These are phyloP conservation scores for Phialophora macrospora DNA, from an alignment of 2,329 filamentous ascomycete genomes.

Conservation along the genomic window DNA sequence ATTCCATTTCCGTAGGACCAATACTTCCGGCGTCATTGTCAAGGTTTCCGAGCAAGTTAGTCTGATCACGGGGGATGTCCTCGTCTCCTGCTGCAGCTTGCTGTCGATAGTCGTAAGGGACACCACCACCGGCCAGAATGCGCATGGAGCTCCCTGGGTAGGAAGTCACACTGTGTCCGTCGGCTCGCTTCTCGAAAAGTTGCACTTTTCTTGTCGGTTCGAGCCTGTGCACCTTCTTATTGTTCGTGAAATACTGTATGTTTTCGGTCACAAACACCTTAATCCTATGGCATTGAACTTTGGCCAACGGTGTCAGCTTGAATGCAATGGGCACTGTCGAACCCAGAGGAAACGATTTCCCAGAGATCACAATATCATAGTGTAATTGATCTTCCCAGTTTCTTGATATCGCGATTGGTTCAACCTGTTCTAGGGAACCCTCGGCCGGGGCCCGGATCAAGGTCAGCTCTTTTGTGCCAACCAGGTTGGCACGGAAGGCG, in stretches of 20 bases:
- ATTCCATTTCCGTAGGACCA: slow-evolving; percentile 91
- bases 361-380: slow-evolving; percentile 95
- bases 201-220: slow-evolving; percentile 83
- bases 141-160: slow-evolving; percentile 77
- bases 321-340: slow-evolving; percentile 89
- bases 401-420: slow-evolving; percentile 89
- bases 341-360: slow-evolving; percentile 90
- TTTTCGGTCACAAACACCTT: slow-evolving; percentile 91
- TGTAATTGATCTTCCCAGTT: slow-evolving; percentile 95
- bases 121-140: slow-evolving; percentile 78
- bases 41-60: slow-evolving; percentile 81
- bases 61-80: slow-evolving; percentile 58
- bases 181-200: slow-evolving; percentile 85
- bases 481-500: slow-evolving; percentile 85
- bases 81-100: slow-evolving; percentile 62
- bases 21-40: slow-evolving; percentile 72
- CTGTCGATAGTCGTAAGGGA: slow-evolving; percentile 66
- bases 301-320: slow-evolving; percentile 88
- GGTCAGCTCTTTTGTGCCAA: slow-evolving; percentile 79
- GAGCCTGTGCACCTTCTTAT: slow-evolving; percentile 81
- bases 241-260: slow-evolving; percentile 86
- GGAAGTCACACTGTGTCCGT: slow-evolving; percentile 72
- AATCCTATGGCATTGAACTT: slow-evolving; percentile 90
- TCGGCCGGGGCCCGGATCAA: slow-evolving; percentile 86
- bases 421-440: slow-evolving; percentile 84